Evolutionary conservation across 169 alveolate genomes (phyloP).

Genomic region (Cryptosporidium baileyi): DNA sequence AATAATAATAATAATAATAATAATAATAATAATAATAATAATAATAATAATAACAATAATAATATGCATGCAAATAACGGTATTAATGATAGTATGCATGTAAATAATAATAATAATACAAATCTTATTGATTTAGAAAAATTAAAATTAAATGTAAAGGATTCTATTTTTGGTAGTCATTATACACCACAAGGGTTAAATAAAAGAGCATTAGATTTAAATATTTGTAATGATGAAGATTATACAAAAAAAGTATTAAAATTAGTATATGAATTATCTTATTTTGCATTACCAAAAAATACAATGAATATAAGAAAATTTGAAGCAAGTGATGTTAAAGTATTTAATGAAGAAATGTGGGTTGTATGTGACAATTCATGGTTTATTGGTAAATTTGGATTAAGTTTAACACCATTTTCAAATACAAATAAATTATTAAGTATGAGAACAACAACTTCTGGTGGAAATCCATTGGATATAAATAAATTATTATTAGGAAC

Average conservation of each 20-base stretch:
- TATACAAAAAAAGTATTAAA: slow-evolving; percentile 53
- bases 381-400: slow-evolving; percentile 58
- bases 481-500: slow-evolving; percentile 13
- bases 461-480: slow-evolving; percentile 47
- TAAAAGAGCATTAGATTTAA: slow-evolving; percentile 37
- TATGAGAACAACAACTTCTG: slow-evolving; percentile 53
- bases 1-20: no score
- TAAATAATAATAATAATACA: no score
- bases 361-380: slow-evolving; percentile 67
- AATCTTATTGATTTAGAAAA: neutral
- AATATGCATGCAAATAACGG: no score
- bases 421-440: neutral
- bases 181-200: slow-evolving; percentile 20
- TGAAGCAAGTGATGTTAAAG: slow-evolving; percentile 69
- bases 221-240: slow-evolving; percentile 49
- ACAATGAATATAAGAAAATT: slow-evolving; percentile 19
- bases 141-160: neutral
- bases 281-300: slow-evolving; percentile 62
- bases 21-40: no score
- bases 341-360: slow-evolving; percentile 57
- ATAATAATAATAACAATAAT: no score
- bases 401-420: slow-evolving; percentile 62
- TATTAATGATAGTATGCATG: no score
- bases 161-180: slow-evolving; percentile 41
- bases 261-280: slow-evolving; percentile 48